Conservation (phyloP, 129 eudicot genomes). For the Chrysanthemum makinoi region DNA sequence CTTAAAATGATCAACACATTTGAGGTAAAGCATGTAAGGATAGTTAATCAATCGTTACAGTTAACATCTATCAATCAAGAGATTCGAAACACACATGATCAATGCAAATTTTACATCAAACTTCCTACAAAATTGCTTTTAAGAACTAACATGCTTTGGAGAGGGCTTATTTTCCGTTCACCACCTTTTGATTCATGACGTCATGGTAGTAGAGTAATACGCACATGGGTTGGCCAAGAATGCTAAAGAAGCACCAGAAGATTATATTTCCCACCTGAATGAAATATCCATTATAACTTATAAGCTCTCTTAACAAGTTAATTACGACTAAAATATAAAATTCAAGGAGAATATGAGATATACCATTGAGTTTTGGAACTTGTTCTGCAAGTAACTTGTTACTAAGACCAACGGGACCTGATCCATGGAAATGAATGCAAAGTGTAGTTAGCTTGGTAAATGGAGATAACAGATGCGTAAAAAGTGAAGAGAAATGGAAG, state of each 20-base stretch:
- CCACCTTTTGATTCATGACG: conserved; percentile 78
- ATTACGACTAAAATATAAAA: not conserved
- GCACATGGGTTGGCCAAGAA: conserved; percentile 95
- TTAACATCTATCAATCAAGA: conserved; percentile 2
- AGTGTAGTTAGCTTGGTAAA: not conserved
- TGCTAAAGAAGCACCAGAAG: conserved; percentile 93
- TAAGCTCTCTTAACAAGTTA: not conserved
- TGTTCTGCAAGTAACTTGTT: conserved; percentile 70
- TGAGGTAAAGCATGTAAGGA: not conserved
- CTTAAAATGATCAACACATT: not conserved
- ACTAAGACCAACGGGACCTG: conserved; percentile 90
- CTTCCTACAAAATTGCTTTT: conserved; percentile 36
- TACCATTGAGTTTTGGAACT: conserved; percentile 94
- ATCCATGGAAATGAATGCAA: conserved; percentile 11
- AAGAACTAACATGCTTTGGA: conserved; percentile 11
- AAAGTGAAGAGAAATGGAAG: not conserved
- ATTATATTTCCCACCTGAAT: conserved; percentile 92
- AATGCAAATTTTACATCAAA: not conserved
- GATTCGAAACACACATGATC: conserved; percentile 4
- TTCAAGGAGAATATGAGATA: not conserved
- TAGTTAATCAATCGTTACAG: conserved; percentile 4
- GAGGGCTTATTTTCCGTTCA: conserved; percentile 26
- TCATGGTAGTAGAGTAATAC: conserved; percentile 94
- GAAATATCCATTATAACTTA: not conserved
- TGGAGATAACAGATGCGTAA: not conserved